Conservation (phyloP, 495 filamentous ascomycete genomes). For the Elasticomyces elasticus region DNA sequence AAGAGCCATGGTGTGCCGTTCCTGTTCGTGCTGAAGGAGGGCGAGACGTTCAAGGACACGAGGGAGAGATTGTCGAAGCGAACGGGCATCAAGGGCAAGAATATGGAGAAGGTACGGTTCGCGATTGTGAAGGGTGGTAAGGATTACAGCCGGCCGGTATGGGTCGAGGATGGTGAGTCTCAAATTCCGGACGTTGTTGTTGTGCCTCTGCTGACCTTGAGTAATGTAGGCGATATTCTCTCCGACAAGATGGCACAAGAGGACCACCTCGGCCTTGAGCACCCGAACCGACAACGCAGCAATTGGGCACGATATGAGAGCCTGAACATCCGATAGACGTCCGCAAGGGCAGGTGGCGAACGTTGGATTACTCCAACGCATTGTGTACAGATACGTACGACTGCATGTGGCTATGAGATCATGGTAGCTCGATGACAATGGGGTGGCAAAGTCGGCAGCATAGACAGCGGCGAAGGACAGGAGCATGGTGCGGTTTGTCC, state of each 20-base stretch:
- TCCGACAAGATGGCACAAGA: slow-evolving; percentile 62
- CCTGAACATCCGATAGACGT: slow-evolving; percentile 51
- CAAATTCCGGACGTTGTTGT: neutral
- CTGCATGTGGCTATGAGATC: neutral
- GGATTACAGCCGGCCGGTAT: slow-evolving; percentile 61
- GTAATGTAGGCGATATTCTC: slow-evolving; percentile 65
- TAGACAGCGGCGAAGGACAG: too few species aligned
- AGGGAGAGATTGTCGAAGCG: slow-evolving; percentile 82
- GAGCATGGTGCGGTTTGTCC: too few species aligned
- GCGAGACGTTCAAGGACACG: slow-evolving; percentile 80
- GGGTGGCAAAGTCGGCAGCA: too few species aligned
- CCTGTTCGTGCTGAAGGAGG: slow-evolving; percentile 79
- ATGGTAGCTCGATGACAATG: too few species aligned
- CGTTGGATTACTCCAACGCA: neutral
- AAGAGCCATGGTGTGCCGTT: slow-evolving; percentile 81
- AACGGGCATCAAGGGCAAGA: slow-evolving; percentile 92
- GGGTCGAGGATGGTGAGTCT: slow-evolving; percentile 76
- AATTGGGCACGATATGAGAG: slow-evolving; percentile 53
- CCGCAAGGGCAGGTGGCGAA: neutral
- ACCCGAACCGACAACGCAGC: slow-evolving; percentile 61
- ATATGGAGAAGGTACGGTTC: slow-evolving; percentile 98
- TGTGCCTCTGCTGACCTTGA: neutral
- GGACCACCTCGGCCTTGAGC: slow-evolving; percentile 81
- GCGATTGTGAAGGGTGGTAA: slow-evolving; percentile 60
- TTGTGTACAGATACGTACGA: neutral